phyloP scores from a whole-genome alignment of 2,329 filamentous ascomycete species.

The Onygenales sp. region DNA sequence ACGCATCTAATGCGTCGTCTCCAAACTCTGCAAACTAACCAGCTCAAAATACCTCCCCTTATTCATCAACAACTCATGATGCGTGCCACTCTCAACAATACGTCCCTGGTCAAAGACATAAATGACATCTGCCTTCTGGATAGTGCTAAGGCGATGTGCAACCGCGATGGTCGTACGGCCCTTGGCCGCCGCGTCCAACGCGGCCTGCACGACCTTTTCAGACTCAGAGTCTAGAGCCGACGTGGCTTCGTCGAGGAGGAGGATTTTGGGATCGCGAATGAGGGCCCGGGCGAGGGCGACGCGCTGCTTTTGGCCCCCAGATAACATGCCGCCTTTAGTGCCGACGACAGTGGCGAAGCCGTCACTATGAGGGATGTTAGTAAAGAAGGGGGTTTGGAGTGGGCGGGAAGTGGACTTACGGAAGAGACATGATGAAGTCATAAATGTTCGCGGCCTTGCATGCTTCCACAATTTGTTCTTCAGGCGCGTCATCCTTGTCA shows the following conservation, averaged over 20 bases:
- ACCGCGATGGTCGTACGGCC: constrained; percentile 88
- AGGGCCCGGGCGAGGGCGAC: constrained; percentile 87
- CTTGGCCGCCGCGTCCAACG: constrained; percentile 71
- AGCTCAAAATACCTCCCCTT: constrained; percentile 68
- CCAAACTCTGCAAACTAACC: constrained; percentile 70
- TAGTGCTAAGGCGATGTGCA: constrained; percentile 82
- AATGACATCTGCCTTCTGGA: constrained; percentile 88
- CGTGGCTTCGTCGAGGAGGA: constrained; percentile 72
- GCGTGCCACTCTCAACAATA: constrained; percentile 76
- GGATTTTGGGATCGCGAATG: constrained; percentile 79
- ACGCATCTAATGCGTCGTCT: constrained; percentile 37
- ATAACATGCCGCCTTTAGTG: constrained; percentile 74
- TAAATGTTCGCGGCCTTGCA: constrained; percentile 89
- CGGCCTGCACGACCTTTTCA: constrained; percentile 52
- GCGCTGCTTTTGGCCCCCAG: constrained; percentile 89
- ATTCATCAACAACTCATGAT: constrained; percentile 59
- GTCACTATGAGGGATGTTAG: constrained; percentile 39
- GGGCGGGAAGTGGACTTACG: constrained; percentile 35
- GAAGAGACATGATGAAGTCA: constrained; percentile 74
- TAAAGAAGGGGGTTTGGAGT: background rate
- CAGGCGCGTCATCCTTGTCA: constrained; percentile 55
- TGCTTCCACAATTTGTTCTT: constrained; percentile 64
- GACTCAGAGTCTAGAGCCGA: constrained; percentile 42
- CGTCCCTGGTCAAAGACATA: constrained; percentile 91
- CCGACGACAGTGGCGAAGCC: constrained; percentile 81